A percentile compares a stretch with the other conserved stretches of the same genome.
These are phyloP conservation scores for Talaromyces marneffei DNA, from an alignment of 2,329 filamentous ascomycete genomes.

Conservation along the genomic window DNA sequence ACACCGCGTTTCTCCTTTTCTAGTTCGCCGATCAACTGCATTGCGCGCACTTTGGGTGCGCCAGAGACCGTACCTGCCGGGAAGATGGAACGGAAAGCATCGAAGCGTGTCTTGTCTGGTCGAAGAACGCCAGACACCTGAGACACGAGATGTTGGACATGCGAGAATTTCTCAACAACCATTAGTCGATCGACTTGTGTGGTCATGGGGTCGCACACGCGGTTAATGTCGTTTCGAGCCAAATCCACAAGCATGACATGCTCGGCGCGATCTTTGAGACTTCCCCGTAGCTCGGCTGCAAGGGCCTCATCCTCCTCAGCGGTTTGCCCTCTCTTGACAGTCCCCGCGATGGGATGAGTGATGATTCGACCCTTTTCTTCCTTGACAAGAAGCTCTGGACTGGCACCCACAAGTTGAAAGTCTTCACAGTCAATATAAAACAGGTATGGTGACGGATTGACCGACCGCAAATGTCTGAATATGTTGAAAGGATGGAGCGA, in stretches of 20 bases:
- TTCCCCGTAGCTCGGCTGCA: slow-evolving; percentile 68
- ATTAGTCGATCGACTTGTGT: slow-evolving; percentile 90
- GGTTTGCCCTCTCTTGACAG: slow-evolving; percentile 78
- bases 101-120: slow-evolving; percentile 78
- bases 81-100: slow-evolving; percentile 94
- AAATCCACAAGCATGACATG: slow-evolving; percentile 98
- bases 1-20: slow-evolving; percentile 91
- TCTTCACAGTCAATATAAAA: slow-evolving; percentile 90
- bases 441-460: slow-evolving; percentile 94
- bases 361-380: slow-evolving; percentile 80
- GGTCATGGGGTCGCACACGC: slow-evolving; percentile 83
- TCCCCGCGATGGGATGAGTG: slow-evolving; percentile 95
- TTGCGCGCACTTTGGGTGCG: slow-evolving; percentile 90
- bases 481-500: slow-evolving; percentile 95
- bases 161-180: slow-evolving; percentile 90
- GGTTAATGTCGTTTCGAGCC: slow-evolving; percentile 92
- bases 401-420: slow-evolving; percentile 93
- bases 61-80: slow-evolving; percentile 93
- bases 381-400: slow-evolving; percentile 90
- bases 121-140: slow-evolving; percentile 91
- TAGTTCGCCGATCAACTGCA: slow-evolving; percentile 93
- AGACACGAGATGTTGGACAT: slow-evolving; percentile 94
- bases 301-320: slow-evolving; percentile 74
- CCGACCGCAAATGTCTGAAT: slow-evolving; percentile 90
- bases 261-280: slow-evolving; percentile 85